A percentile compares a stretch with the other conserved stretches of the same genome.
Evolutionary conservation across 1,284 basidiomycete genomes (phyloP).

Genomic region (Vanrija sp.): DNA sequence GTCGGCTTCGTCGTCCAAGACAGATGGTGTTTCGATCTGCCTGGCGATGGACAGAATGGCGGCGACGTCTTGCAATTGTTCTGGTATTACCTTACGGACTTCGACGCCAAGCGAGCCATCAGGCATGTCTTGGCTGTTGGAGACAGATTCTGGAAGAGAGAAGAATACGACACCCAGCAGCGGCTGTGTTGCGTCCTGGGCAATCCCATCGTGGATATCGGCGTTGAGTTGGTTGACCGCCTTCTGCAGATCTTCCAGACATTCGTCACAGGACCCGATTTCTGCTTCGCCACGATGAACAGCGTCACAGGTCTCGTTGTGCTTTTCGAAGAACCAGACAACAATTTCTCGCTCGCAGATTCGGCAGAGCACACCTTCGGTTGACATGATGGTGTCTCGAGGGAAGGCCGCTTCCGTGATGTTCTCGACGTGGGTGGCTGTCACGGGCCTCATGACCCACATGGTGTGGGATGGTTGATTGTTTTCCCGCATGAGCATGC

Average conservation of each 20-base stretch:
- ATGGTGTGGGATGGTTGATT: constrained; percentile 90
- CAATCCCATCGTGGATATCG: constrained; percentile 52
- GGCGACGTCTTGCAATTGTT: constrained; percentile 74
- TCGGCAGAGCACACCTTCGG: constrained; percentile 87
- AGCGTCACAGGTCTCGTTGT: constrained; percentile 98
- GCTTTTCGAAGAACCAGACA: constrained; percentile 99
- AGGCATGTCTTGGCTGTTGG: constrained; percentile 15
- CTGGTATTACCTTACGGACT: constrained; percentile 72
- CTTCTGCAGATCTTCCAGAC: constrained; percentile 76
- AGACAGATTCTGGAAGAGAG: constrained; percentile 35
- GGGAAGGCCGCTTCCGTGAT: constrained; percentile 57
- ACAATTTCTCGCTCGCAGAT: constrained; percentile 97
- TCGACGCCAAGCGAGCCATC: constrained; percentile 59
- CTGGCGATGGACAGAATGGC: constrained; percentile 74
- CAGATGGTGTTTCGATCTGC: constrained; percentile 80
- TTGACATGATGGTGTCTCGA: constrained; percentile 68
- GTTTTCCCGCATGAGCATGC: constrained; percentile 96
- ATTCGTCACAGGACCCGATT: constrained; percentile 89
- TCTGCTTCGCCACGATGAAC: constrained; percentile 95
- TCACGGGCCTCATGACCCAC: constrained; percentile 95
- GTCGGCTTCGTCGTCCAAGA: constrained; percentile 84
- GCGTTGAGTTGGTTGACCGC: constrained; percentile 70
- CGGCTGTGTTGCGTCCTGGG: neutral
- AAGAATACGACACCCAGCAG: constrained; percentile 69
- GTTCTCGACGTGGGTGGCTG: constrained; percentile 45